These are phyloP conservation scores for Aristolochia californica DNA, from an alignment of 164 flowering plant species.

Conservation along the genomic window DNA sequence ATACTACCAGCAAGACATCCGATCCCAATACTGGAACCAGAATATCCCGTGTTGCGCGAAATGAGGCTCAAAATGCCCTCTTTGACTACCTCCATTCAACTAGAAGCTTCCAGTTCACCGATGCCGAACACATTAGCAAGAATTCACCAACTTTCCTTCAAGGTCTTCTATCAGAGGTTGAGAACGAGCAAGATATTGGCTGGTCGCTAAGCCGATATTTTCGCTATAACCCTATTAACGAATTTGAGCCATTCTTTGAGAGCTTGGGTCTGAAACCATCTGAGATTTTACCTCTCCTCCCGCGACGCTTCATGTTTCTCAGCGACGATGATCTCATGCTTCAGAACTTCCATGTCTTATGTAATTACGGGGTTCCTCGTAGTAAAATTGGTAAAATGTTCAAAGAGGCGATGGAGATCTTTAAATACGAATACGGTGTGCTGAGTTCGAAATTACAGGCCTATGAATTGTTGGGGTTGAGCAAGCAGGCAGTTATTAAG, in stretches of 20 bases:
- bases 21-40: conserved; percentile 1
- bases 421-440: conserved; percentile 35
- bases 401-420: conserved; percentile 40
- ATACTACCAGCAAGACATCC: not conserved
- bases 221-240: conserved; percentile 70
- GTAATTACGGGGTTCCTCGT: conserved; percentile 49
- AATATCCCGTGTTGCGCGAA: conserved; percentile 6
- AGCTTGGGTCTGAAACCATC: conserved; percentile 57
- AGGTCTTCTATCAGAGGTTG: conserved; percentile 31
- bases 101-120: conserved; percentile 39
- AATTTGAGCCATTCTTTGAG: conserved; percentile 85
- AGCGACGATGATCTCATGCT: conserved; percentile 50
- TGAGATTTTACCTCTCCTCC: conserved; percentile 34
- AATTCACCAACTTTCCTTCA: conserved; percentile 47
- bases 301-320: conserved; percentile 42
- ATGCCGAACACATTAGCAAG: conserved; percentile 69
- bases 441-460: conserved; percentile 18
- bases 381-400: conserved; percentile 56
- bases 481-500: conserved; percentile 19
- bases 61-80: conserved; percentile 43
- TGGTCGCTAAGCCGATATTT: conserved; percentile 35
- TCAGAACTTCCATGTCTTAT: conserved; percentile 46
- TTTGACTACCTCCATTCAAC: conserved; percentile 69
- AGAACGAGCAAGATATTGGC: conserved; percentile 19
- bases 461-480: conserved; percentile 31